Evolutionary conservation across 2,329 filamentous ascomycete genomes (phyloP).

Genomic region (Huntiella savannae): DNA sequence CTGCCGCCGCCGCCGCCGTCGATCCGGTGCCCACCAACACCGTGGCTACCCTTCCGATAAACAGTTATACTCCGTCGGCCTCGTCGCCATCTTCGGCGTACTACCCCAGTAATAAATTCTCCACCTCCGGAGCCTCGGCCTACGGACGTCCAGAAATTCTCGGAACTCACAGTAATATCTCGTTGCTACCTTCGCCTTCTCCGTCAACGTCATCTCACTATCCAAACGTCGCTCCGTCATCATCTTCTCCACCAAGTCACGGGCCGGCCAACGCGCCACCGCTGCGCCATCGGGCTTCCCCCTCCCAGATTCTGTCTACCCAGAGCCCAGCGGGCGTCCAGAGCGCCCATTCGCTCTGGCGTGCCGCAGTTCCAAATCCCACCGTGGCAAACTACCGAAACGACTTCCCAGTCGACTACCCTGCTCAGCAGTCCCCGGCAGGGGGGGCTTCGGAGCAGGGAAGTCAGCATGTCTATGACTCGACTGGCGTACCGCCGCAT

Average conservation of each 20-base stretch:
- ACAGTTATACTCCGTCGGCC: background rate
- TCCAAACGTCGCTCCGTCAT: background rate
- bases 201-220: background rate
- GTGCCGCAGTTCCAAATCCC: constrained; percentile 53
- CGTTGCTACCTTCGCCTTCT: background rate
- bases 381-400: constrained; percentile 59
- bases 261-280: background rate
- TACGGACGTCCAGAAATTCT: background rate
- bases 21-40: background rate
- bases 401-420: constrained; percentile 59
- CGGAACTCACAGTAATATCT: background rate
- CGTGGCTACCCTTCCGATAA: background rate
- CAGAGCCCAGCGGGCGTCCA: constrained; percentile 50
- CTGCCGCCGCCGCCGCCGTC: background rate
- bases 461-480: constrained; percentile 41
- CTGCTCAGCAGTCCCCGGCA: constrained; percentile 47
- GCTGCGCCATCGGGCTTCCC: constrained; percentile 32
- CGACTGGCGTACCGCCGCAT: constrained; percentile 16
- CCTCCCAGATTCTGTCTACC: constrained; percentile 38
- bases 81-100: constrained; percentile 1
- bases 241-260: background rate
- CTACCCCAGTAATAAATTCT: background rate
- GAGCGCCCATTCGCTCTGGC: constrained; percentile 53
- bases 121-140: background rate
- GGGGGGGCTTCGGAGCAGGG: constrained; percentile 31